Evolutionary conservation across 345 rosid genomes (phyloP).

Genomic region (Kandelia obovata): DNA sequence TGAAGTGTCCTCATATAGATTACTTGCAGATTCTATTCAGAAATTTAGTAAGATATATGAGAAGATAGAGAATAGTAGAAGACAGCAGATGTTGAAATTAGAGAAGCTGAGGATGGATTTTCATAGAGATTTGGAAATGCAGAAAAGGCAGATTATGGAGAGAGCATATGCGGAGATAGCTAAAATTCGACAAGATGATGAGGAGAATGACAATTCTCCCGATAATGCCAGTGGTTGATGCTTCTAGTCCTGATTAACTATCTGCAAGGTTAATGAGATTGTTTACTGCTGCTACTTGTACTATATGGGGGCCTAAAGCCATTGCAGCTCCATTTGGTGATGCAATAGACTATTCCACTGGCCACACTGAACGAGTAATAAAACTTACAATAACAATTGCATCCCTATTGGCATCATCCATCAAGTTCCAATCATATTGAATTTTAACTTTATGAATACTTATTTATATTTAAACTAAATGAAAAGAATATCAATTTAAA

Average conservation of each 20-base stretch:
- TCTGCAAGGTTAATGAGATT: slow-evolving; percentile 11
- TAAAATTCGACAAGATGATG: slow-evolving; percentile 53
- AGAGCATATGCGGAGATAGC: slow-evolving; percentile 78
- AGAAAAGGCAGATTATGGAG: slow-evolving; percentile 81
- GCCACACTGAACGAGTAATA: slow-evolving; percentile 19
- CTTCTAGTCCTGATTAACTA: slow-evolving; percentile 11
- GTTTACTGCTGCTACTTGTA: slow-evolving; percentile 25
- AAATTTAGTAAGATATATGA: slow-evolving; percentile 82
- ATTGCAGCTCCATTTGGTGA: slow-evolving; percentile 6
- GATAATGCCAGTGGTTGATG: slow-evolving; percentile 57
- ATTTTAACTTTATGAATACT: no score
- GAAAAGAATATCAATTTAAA: no score
- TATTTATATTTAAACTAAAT: no score
- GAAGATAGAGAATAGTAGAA: slow-evolving; percentile 79
- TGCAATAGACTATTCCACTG: slow-evolving; percentile 16
- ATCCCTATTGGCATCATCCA: no score
- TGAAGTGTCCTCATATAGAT: slow-evolving; percentile 55
- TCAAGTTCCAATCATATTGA: no score
- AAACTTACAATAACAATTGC: background rate
- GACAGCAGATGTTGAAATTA: slow-evolving; percentile 80
- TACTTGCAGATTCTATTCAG: slow-evolving; percentile 82
- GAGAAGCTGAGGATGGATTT: slow-evolving; percentile 97
- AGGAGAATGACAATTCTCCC: slow-evolving; percentile 53
- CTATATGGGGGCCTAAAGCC: slow-evolving; percentile 20
- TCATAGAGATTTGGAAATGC: slow-evolving; percentile 82